A percentile compares a stretch with the other conserved stretches of the same genome.
Conservation (phyloP, 139 green algal species). For the Chlorella sorokiniana region DNA sequence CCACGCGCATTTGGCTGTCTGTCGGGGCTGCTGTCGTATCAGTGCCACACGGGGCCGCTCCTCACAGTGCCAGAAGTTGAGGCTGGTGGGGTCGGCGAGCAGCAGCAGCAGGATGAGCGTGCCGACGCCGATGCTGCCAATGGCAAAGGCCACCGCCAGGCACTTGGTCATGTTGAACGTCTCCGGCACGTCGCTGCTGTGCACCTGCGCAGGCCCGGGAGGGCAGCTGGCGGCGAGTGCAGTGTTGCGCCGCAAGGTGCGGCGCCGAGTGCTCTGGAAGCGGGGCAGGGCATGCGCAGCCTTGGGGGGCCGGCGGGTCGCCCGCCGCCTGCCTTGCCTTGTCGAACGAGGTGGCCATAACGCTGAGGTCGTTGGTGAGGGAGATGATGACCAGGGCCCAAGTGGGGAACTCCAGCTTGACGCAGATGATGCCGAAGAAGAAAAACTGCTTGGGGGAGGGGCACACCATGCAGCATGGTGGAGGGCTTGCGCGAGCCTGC, state of each 20-base stretch:
- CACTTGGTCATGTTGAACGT: slow-evolving; percentile 51
- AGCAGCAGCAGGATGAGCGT: slow-evolving; percentile 79
- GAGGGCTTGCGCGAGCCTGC: not conserved
- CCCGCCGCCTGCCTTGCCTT: no score
- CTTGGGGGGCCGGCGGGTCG: not conserved
- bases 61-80: slow-evolving; percentile 40
- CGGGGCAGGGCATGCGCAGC: no score
- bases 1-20: not conserved
- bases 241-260: not conserved
- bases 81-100: slow-evolving; percentile 61
- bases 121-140: slow-evolving; percentile 50
- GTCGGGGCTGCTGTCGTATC: not conserved
- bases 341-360: slow-evolving; percentile 50
- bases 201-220: slow-evolving; percentile 25
- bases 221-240: not conserved
- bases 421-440: slow-evolving; percentile 78
- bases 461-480: not conserved
- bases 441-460: slow-evolving; percentile 76
- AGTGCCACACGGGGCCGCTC: not conserved
- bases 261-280: no score
- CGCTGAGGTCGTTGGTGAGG: slow-evolving; percentile 51
- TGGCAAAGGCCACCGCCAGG: slow-evolving; percentile 25
- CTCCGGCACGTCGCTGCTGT: slow-evolving; percentile 34
- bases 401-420: slow-evolving; percentile 17
- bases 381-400: slow-evolving; percentile 43